Base-by-base conservation (phyloP, 441 rosid genomes). In the Corymbia calophylla region DNA sequence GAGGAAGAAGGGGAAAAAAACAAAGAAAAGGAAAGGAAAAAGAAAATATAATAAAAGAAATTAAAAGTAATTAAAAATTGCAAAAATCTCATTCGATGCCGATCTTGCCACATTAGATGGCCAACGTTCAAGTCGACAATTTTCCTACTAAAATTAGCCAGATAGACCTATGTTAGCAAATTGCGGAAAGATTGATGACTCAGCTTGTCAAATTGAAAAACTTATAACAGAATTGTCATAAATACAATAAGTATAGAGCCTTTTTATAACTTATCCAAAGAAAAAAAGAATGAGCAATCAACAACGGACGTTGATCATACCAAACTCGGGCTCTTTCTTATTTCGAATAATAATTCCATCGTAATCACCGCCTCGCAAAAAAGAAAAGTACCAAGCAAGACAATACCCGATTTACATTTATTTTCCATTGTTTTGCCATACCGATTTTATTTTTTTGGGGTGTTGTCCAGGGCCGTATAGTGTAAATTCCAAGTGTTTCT, bases 361-460 rank as follows among this genome's bases (percentile, higher is more conserved):
- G 2, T 0, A 11, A 21, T 73, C 6, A 11, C 29, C 14, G 2
- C 3, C 25, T 10, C 0, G 1, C 4, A 0, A 3, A 6, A 73
- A 35, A 23, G 5, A 39, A 11, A 70, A 0, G 15, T 35, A 5
- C 8, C 0, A 2, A 39, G 15, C 48, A 0, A 0, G 8, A 29
- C 0, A 0, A n/a, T 29, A 60, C 68, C 32, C 2, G 6, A 23
- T 17, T 32, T 18, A 35, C 18, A 32, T 21, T 70, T 70, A 18
- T 10, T 58, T 35, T 70, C 7, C 8, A 5, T 35, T 5, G 1
- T 32, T 70, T 32, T 35, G 47, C 47, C 39, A 9, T 9, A 35
- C 81, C 80, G 11, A 32, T 17, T 68, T 9, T 0, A 4, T 39
- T 39, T 39, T 39, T 39, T 39, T 39, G 5, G 44, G 44, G 44